Percentiles rank a stretch among this genome's conserved stretches.
Conservation (phyloP, 2,329 filamentous ascomycete species). For the Penicillium thymicola region DNA sequence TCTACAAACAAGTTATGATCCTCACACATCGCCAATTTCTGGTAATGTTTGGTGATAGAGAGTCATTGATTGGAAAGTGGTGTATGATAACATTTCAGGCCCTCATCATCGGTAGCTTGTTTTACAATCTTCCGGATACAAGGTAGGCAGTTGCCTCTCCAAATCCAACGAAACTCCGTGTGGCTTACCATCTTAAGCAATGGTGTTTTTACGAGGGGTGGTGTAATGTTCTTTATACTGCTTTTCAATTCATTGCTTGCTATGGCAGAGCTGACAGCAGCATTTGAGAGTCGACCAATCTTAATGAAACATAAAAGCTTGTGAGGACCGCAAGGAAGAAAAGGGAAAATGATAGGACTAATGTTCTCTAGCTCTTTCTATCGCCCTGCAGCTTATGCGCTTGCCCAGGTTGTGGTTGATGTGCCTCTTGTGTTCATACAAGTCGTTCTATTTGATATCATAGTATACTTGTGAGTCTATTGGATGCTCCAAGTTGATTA, state of each 20-base stretch:
- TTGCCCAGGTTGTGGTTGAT: constrained; percentile 58
- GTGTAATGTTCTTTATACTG: constrained; percentile 60
- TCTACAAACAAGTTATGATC: constrained; percentile 50
- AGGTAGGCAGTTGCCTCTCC: constrained; percentile 20
- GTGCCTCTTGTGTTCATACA: constrained; percentile 57
- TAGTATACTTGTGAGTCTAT: constrained; percentile 55
- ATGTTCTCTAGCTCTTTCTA: constrained; percentile 55
- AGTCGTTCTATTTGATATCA: constrained; percentile 56
- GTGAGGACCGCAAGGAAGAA: constrained; percentile 24
- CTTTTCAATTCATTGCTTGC: constrained; percentile 63
- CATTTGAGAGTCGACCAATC: constrained; percentile 62
- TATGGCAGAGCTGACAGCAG: constrained; percentile 58
- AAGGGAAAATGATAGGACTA: background rate
- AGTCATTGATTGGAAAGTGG: constrained; percentile 52
- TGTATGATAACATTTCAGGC: constrained; percentile 46
- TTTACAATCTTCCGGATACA: constrained; percentile 54
- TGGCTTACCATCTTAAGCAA: constrained; percentile 30
- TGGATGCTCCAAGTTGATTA: background rate
- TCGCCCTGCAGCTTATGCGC: constrained; percentile 57
- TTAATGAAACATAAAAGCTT: constrained; percentile 69
- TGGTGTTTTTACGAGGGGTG: constrained; percentile 59
- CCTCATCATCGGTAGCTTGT: constrained; percentile 49
- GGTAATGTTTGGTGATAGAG: constrained; percentile 54
- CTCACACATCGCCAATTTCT: constrained; percentile 55
- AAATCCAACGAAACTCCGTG: background rate